Percentiles rank a stretch among this genome's conserved stretches.
phyloP scores from a whole-genome alignment of 305 asterid genomes.

The Stenogyne calaminthoides region DNA sequence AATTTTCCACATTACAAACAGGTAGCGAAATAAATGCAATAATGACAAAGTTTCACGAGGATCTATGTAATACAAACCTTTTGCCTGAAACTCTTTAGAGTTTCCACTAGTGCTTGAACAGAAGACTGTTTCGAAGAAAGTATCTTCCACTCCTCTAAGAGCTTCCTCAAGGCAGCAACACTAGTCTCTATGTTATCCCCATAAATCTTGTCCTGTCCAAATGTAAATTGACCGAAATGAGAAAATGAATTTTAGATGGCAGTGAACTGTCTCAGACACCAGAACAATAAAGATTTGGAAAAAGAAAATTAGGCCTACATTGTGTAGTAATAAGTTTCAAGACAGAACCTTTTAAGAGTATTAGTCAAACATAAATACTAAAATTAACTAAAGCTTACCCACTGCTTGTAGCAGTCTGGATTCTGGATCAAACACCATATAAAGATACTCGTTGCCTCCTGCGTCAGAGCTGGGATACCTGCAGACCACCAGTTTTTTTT shows the following conservation, averaged over 20 bases:
- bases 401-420: conserved; percentile 75
- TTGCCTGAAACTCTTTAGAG: conserved; percentile 65
- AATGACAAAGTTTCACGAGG: conserved; percentile 14
- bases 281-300: not conserved
- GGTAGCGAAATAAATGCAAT: not conserved
- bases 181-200: conserved; percentile 66
- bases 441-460: conserved; percentile 68
- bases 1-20: not conserved
- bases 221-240: not conserved
- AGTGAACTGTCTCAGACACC: not conserved
- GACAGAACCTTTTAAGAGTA: not conserved
- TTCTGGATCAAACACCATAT: conserved; percentile 77
- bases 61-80: conserved; percentile 43
- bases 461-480: conserved; percentile 67
- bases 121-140: conserved; percentile 57
- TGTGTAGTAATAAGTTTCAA: not conserved
- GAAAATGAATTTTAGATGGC: conserved; percentile 12
- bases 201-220: conserved; percentile 63
- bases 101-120: conserved; percentile 50
- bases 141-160: conserved; percentile 57
- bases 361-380: not conserved
- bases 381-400: conserved; percentile 51
- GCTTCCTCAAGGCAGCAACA: conserved; percentile 61
- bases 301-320: not conserved
- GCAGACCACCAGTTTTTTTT: conserved; percentile 25